Base-by-base conservation (phyloP, 2,329 filamentous ascomycete genomes). In the Colletotrichum sp. region DNA sequence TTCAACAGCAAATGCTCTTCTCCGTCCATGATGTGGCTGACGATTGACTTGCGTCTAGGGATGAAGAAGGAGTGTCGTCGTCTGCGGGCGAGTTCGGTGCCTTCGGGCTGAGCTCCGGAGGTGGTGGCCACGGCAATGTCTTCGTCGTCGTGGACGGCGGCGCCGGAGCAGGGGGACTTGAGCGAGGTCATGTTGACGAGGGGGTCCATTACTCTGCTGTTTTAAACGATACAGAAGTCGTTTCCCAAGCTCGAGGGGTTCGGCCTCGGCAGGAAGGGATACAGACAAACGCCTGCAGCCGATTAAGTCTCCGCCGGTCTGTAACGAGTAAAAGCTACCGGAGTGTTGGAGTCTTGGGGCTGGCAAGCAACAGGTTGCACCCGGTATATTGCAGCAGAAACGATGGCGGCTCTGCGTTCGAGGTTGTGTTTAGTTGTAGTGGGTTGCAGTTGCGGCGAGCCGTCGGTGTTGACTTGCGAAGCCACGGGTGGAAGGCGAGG, bases 1-100 rank as follows among this genome's bases (percentile, higher is more conserved):
- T 90, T 92, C 69, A 93, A 86, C 70, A 93, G 81, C 36, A 93
- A 82, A 26, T 88, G 86, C 79, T 93, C 92, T 78, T 93, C 92
- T 48, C 90, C 88, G 57, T 93, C 92, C 86, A 93, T 90, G 77
- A 91, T 88, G 70, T 90, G 87, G 79, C 89, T 88, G 48, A 92
- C 88, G n/a, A 92, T 85, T 13, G 91, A 92, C 78, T 89, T 91
- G 78, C 91, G 86, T 79, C 91, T 85, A 3, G 89, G 90, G 70
- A 90, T 84, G 74, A 91, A 91, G 71, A 89, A 90, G 4, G 92
- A 93, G 79, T 90, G 91, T 8, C 90, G 87, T 52, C 91, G 86
- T 72, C 88, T 85, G 71, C 86, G 85, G 72, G 76, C 81, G 69
- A 81, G 82, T 67, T 66, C 77, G 72, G 78, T 80, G 78, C 83